Evolutionary conservation across 2,329 filamentous ascomycete species (phyloP), one percentile per base, ranked within the genome.

Genomic region (Aspergillus ochraceoroseus): DNA sequence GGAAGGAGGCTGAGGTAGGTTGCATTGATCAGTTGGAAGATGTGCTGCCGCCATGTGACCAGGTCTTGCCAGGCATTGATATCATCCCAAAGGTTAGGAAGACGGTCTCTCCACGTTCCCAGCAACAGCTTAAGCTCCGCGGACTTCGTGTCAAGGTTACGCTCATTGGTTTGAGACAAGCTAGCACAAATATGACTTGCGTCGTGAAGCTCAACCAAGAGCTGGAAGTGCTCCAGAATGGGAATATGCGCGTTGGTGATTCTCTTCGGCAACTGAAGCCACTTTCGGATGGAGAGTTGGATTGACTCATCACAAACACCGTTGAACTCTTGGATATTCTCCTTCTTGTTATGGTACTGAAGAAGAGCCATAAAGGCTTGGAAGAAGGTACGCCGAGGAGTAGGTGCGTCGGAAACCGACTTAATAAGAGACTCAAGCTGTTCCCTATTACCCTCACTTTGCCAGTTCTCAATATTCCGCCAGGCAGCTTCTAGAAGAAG

Each of bases 11-110:
- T 79, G 7, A 99, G 77, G 59, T 98, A 99, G 0, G 88, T 95
- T 33, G 79, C 80, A 62, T 99, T 98, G 68, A 99, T 96, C 15
- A 98, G 77, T 42, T 88, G 85, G 71, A 99, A 99, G 46, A 99
- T 95, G 65, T 99, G 92, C 62, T 98, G 94, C 53, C 92, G 82
- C 92, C 92, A 99, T 1, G 92, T 98, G n/a, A 99, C 92, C 27
- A 99, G 73, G 61, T 98, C 94, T 64, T 98, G 92, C 92, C 92
- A 99, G 26, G 92, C 87, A 50, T 94, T 95, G 64, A 99, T 98
- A 63, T 99, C 92, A 62, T 99, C 92, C 92, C 92, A 99, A 3
- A 95, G 85, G 59, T 99, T 99, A 1, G 92, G 92, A 37, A 98
- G 71, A 33, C 92, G 80, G 61, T 99, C 92, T 43, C 92, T 82